These are phyloP conservation scores for Solioccasus polychromus DNA, from an alignment of 768 basidiomycete genomes.

Conservation along the genomic window DNA sequence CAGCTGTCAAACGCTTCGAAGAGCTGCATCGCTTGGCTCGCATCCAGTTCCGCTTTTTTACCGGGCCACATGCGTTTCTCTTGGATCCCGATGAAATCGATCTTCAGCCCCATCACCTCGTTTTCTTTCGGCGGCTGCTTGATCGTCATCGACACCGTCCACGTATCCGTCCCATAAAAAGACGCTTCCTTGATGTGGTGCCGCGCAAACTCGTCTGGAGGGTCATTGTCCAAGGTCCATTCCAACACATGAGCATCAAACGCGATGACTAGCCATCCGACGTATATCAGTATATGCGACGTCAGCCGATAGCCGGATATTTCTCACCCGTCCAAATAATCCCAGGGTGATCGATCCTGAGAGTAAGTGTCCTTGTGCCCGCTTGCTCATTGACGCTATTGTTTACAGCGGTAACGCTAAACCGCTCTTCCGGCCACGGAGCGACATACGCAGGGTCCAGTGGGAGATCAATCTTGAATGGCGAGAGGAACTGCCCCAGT, in stretches of 20 bases:
- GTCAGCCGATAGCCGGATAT: neutral
- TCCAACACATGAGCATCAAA: conserved; percentile 87
- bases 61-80: conserved; percentile 86
- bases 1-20: conserved; percentile 76
- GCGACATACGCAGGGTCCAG: conserved; percentile 47
- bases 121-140: conserved; percentile 38
- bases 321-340: conserved; percentile 80
- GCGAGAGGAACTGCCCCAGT: conserved; percentile 65
- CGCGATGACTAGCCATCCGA: conserved; percentile 60
- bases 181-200: conserved; percentile 94
- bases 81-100: conserved; percentile 82
- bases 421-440: conserved; percentile 44
- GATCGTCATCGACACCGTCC: conserved; percentile 70
- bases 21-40: conserved; percentile 62
- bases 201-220: conserved; percentile 69
- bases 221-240: conserved; percentile 81
- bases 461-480: conserved; percentile 74
- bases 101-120: conserved; percentile 33
- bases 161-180: conserved; percentile 73
- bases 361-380: conserved; percentile 66
- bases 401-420: conserved; percentile 57
- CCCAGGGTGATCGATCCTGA: conserved; percentile 73
- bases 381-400: conserved; percentile 50
- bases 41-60: conserved; percentile 47
- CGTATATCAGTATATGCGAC: too few relatives aligned